phyloP scores from a whole-genome alignment of 2,329 filamentous ascomycete species.

The Aspergillus latus region DNA sequence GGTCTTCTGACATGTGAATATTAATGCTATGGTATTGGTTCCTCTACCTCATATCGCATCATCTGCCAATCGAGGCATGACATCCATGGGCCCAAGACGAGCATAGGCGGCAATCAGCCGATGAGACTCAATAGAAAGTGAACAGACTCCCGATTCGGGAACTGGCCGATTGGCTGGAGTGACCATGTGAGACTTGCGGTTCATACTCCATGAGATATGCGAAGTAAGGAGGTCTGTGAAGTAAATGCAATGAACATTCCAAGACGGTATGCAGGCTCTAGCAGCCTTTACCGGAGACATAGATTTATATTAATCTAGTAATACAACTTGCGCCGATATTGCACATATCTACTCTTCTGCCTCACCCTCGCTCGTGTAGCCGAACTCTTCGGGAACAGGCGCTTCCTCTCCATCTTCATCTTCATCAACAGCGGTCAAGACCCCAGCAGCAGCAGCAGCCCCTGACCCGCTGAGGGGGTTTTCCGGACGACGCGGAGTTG shows the following conservation, averaged over 20 bases:
- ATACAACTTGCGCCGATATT: conserved; percentile 33
- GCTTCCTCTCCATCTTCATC: conserved; percentile 52
- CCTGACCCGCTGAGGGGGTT: conserved; percentile 41
- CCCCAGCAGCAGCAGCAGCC: conserved; percentile 72
- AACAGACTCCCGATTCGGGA: background rate
- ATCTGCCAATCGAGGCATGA: conserved; percentile 1
- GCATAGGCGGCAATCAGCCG: background rate
- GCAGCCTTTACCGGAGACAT: conserved; percentile 24
- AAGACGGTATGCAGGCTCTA: conserved; percentile 16
- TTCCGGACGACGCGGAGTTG: conserved; percentile 34
- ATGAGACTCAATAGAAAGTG: background rate
- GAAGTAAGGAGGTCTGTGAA: too few species aligned
- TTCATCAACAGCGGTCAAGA: conserved; percentile 84
- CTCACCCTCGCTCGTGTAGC: conserved; percentile 47
- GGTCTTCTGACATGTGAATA: background rate
- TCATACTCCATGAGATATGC: too few species aligned
- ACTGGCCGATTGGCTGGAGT: conserved; percentile 1
- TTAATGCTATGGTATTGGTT: background rate
- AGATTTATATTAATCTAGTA: conserved; percentile 38
- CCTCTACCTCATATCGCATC: conserved; percentile 5
- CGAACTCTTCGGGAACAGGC: conserved; percentile 48
- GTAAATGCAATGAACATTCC: conserved; percentile 8
- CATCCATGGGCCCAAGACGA: background rate
- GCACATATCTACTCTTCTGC: conserved; percentile 25
- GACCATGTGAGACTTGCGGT: background rate